Conservation (phyloP, 1,284 basidiomycete species). For the Ceratobasidium sp. region DNA sequence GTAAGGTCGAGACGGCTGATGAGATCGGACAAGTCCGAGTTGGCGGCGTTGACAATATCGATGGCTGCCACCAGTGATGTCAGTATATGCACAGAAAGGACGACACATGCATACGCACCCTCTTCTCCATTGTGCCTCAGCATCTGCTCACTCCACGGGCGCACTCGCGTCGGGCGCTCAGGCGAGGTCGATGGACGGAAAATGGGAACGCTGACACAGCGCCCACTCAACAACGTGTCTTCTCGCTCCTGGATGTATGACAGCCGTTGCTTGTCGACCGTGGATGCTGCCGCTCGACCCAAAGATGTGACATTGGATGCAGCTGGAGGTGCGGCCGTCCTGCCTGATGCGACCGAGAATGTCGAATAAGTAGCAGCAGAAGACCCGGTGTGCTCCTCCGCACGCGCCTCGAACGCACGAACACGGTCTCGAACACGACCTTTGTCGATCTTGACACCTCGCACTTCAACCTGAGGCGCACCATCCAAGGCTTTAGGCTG, state of each 20-base stretch:
- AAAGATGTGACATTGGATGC: neutral
- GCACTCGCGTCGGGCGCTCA: constrained; percentile 15
- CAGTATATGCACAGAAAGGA: constrained; percentile 33
- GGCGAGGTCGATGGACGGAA: constrained; percentile 14
- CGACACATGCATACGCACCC: constrained; percentile 53
- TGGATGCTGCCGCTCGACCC: constrained; percentile 1
- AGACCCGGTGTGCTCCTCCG: constrained; percentile 11
- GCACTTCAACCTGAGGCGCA: constrained; percentile 28
- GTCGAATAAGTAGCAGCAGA: neutral
- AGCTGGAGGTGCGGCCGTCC: neutral
- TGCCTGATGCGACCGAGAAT: neutral
- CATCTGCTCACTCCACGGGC: constrained; percentile 67
- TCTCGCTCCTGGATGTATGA: constrained; percentile 18
- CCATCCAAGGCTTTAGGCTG: neutral
- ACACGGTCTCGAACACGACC: constrained; percentile 33
- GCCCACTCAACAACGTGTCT: constrained; percentile 10
- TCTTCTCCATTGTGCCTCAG: constrained; percentile 60
- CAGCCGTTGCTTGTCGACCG: neutral
- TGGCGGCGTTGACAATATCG: constrained; percentile 76
- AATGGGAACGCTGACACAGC: constrained; percentile 27
- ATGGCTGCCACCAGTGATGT: constrained; percentile 61
- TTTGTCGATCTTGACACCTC: constrained; percentile 38
- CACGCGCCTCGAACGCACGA: constrained; percentile 32
- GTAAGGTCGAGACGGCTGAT: constrained; percentile 79
- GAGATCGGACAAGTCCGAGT: constrained; percentile 77